Base-by-base conservation (phyloP, 2,329 filamentous ascomycete genomes). In the Chrysosphaeria jannelii region DNA sequence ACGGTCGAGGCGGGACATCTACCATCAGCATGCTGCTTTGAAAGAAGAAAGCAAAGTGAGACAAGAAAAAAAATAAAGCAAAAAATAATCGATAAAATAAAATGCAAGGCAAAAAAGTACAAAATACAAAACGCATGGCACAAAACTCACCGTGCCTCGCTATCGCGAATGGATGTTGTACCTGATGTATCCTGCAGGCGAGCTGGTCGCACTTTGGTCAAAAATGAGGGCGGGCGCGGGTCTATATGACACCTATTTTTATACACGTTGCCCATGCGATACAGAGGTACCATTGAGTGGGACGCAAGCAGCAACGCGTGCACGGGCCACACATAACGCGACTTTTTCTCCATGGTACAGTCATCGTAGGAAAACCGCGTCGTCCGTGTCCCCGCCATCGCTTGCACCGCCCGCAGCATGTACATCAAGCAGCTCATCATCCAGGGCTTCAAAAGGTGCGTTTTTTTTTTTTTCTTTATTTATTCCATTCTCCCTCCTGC, bases 361-460 rank as follows among this genome's bases (percentile, higher is more conserved):
- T n/a, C n/a, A n/a, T n/a, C n/a, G n/a, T n/a, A n/a, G n/a, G n/a
- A n/a, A n/a, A n/a, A n/a, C n/a, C 25, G 26, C 26, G 13, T 22
- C 30, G 29, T 34, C 32, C 32, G 30, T 32, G 30, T 31, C 27
- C 34, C 35, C 39, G 38, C 38, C 35, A 24, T 25, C 16, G n/a
- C 26, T 25, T n/a, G 7, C 16, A n/a, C 16, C 29, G 33, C 16
- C 38, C 44, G n/a, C n/a, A 53, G 36, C 41, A 90, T 91, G 79
- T 85, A 88, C 53, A 91, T 97, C 59, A 97, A 97, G 48, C 85
- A 97, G 53, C 91, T 93, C 45, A 93, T 91, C 46, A 93, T 97
- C 42, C 85, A 97, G 47, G 85, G 85, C 64, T 97, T 97, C 52
- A 97, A 97, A 51, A 91, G 78, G 78, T 88, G 46, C 14, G 26